These are phyloP conservation scores for Coniosporium tulheliwenetii DNA, from an alignment of 2,329 filamentous ascomycete genomes.

Conservation along the genomic window DNA sequence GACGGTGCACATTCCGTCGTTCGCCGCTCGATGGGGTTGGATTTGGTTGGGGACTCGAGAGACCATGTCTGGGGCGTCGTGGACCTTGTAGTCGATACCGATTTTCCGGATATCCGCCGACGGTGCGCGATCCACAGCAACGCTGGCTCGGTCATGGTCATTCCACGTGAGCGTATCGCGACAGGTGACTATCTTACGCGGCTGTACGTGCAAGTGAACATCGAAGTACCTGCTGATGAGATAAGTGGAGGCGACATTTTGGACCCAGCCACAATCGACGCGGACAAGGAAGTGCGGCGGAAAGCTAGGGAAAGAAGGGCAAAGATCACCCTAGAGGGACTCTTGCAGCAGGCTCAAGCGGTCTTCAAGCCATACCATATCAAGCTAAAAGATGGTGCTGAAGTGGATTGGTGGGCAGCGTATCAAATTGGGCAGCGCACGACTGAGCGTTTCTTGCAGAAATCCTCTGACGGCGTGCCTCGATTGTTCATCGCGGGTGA, in stretches of 20 bases:
- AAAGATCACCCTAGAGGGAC: conserved; percentile 46
- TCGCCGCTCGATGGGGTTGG: no score
- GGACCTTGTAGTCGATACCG: conserved; percentile 55
- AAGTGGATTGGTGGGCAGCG: conserved; percentile 59
- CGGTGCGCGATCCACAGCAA: conserved; percentile 64
- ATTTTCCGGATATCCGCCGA: conserved; percentile 69
- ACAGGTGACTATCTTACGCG: conserved; percentile 53
- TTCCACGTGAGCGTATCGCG: conserved; percentile 49
- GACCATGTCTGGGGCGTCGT: conserved; percentile 64
- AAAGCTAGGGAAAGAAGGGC: conserved; percentile 29
- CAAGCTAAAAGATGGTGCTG: conserved; percentile 38
- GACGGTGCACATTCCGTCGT: neutral
- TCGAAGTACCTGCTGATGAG: conserved; percentile 4
- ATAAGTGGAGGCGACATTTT: no score
- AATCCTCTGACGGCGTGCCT: conserved; percentile 52
- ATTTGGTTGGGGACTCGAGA: no score
- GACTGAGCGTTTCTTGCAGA: conserved; percentile 27
- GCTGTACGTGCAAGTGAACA: conserved; percentile 38
- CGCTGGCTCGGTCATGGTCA: conserved; percentile 64
- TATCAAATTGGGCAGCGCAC: conserved; percentile 63
- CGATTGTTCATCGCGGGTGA: conserved; percentile 63
- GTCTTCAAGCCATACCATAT: conserved; percentile 53
- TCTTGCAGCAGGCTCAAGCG: conserved; percentile 48
- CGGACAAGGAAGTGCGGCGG: conserved; percentile 35
- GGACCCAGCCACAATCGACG: conserved; percentile 9